Conservation (phyloP, 352 stramenopile genomes). For the Pythium dissimile region DNA sequence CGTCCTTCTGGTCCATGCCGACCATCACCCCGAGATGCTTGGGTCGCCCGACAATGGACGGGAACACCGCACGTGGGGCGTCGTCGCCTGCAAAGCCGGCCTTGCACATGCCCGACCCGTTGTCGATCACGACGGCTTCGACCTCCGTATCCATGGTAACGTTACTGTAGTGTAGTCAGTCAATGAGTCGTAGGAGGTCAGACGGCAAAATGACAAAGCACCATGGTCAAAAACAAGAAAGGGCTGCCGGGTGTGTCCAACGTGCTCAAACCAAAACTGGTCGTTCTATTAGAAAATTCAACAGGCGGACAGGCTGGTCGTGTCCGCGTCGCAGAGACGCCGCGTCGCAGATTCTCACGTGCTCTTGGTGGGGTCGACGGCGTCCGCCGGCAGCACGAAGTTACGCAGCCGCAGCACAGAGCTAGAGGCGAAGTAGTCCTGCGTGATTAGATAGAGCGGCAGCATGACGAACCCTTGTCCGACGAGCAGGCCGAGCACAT, state of each 20-base stretch:
- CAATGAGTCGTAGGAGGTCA: background rate
- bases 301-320: background rate
- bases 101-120: conserved; percentile 99
- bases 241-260: background rate
- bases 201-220: background rate
- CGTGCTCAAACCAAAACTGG: background rate
- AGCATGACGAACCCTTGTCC: conserved; percentile 55
- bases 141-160: conserved; percentile 59
- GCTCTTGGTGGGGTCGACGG: conserved; percentile 6
- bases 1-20: conserved; percentile 96
- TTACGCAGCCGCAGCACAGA: conserved; percentile 52
- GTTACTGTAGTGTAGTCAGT: too few species aligned
- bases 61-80: conserved; percentile 95
- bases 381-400: conserved; percentile 47
- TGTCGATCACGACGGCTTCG: conserved; percentile 90
- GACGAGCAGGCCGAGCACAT: conserved; percentile 55
- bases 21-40: conserved; percentile 97
- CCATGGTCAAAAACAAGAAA: background rate
- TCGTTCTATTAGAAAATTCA: conserved; percentile 3
- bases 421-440: conserved; percentile 48
- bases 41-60: conserved; percentile 93
- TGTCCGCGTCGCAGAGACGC: background rate
- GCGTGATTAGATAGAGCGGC: conserved; percentile 57
- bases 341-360: conserved; percentile 4
- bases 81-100: conserved; percentile 97